A percentile compares a stretch with the other conserved stretches of the same genome.
Conservation (phyloP, 139 green algal species). For the Monoraphidium neglectum region DNA sequence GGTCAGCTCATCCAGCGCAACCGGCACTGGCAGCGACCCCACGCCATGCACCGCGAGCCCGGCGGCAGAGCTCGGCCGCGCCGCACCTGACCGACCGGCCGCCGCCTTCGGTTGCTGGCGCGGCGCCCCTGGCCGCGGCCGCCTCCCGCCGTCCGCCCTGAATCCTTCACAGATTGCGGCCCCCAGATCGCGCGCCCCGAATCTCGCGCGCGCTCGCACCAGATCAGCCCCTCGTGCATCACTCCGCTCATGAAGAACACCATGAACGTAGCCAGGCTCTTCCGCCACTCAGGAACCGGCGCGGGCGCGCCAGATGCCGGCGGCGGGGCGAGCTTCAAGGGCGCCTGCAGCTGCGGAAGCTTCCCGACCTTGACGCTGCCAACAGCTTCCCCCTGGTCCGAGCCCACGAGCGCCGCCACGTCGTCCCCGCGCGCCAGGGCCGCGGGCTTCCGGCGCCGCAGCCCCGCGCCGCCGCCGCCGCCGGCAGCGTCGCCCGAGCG, state of each 20-base stretch:
- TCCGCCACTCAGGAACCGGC: too few relatives aligned
- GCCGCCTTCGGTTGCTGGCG: too few relatives aligned
- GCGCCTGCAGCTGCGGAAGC: background rate
- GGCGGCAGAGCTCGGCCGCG: too few relatives aligned
- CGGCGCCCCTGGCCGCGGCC: too few relatives aligned
- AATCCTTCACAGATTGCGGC: background rate
- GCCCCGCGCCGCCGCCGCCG: too few relatives aligned
- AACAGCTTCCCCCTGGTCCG: too few relatives aligned
- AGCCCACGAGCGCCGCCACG: too few relatives aligned
- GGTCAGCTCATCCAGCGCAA: background rate
- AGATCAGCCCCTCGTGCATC: constrained; percentile 37
- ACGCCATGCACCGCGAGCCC: too few relatives aligned
- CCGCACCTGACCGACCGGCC: too few relatives aligned
- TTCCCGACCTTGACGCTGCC: background rate
- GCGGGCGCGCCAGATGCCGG: background rate
- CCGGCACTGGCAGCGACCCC: too few relatives aligned
- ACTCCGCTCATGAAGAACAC: constrained; percentile 35
- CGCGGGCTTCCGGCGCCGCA: too few relatives aligned
- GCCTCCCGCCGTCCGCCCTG: background rate
- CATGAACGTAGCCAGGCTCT: constrained; percentile 5
- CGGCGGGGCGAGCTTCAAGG: background rate
- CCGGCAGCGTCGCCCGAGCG: background rate
- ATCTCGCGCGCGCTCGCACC: constrained; percentile 1
- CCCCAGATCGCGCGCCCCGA: background rate
- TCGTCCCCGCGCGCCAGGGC: too few relatives aligned